Conservation (phyloP, 192 early-diverging fungal species). For the Phycomyces blakesleeanus region DNA sequence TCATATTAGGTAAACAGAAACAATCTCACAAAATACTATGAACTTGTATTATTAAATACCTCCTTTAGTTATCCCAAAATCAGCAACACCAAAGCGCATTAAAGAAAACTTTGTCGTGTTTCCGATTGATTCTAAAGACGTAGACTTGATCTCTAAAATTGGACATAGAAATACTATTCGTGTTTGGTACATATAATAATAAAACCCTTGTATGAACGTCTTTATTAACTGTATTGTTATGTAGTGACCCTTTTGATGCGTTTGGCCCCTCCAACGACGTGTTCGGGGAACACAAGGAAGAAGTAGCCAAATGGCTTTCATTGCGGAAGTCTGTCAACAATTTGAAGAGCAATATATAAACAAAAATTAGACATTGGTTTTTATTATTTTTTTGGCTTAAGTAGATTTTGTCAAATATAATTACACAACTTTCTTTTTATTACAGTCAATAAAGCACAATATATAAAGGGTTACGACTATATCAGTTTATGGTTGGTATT, state of each 20-base stretch:
- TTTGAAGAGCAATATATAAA: too few relatives aligned
- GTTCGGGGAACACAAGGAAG: not conserved
- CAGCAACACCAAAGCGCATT: slow-evolving; percentile 47
- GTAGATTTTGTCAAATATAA: too few relatives aligned
- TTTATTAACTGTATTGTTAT: not conserved
- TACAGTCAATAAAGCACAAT: too few relatives aligned
- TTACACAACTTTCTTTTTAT: too few relatives aligned
- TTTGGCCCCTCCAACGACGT: not conserved
- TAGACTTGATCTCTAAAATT: slow-evolving; percentile 20
- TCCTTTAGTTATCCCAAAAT: slow-evolving; percentile 57
- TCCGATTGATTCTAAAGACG: slow-evolving; percentile 12
- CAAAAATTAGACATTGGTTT: too few relatives aligned
- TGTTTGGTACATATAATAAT: slow-evolving; percentile 12
- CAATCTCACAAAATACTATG: not conserved
- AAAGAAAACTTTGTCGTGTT: slow-evolving; percentile 50
- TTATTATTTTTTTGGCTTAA: too few relatives aligned
- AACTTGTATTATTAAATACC: not conserved
- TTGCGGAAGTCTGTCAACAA: too few relatives aligned
- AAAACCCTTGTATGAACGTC: not conserved
- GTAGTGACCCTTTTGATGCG: not conserved
- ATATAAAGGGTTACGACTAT: too few relatives aligned
- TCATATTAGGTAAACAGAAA: not conserved
- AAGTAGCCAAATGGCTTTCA: not conserved
- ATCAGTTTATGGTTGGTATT: too few relatives aligned
- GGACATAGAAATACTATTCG: slow-evolving; percentile 13